Conservation (phyloP, 768 basidiomycete genomes). For the Termitomyces heimii region DNA sequence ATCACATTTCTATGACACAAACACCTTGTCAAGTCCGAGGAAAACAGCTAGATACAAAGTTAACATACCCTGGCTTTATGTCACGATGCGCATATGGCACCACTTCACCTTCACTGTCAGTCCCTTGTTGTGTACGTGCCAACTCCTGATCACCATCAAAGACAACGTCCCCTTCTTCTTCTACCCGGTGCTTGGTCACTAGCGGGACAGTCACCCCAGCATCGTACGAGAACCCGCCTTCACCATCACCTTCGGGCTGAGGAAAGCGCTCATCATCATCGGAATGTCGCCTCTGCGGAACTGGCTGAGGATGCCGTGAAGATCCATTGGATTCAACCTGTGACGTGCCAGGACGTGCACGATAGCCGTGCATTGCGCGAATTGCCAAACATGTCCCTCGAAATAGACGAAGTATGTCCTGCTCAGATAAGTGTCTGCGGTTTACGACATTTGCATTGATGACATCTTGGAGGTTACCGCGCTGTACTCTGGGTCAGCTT, state of each 20-base stretch:
- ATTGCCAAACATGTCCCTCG: constrained; percentile 93
- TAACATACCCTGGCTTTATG: constrained; percentile 86
- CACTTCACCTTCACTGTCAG: constrained; percentile 38
- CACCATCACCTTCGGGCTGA: constrained; percentile 68
- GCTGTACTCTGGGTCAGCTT: constrained; percentile 31
- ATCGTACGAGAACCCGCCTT: constrained; percentile 71
- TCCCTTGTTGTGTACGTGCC: constrained; percentile 32
- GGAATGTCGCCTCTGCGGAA: constrained; percentile 23
- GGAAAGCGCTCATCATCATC: constrained; percentile 71
- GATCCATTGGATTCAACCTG: constrained; percentile 9
- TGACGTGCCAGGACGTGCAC: constrained; percentile 40
- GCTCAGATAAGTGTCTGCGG: constrained; percentile 78
- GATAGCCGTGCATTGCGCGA: constrained; percentile 90
- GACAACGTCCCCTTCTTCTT: constrained; percentile 55
- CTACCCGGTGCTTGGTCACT: constrained; percentile 44
- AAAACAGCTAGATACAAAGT: background rate
- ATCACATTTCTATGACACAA: constrained; percentile 76
- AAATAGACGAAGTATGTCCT: constrained; percentile 85
- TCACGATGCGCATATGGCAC: constrained; percentile 96
- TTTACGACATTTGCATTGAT: constrained; percentile 86
- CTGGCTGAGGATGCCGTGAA: constrained; percentile 15
- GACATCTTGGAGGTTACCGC: constrained; percentile 92
- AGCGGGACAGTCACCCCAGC: constrained; percentile 50
- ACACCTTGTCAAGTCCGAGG: background rate
- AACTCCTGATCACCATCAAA: constrained; percentile 81